Conservation (phyloP, 208 protist species). For the Acanthamoeba lenticulata region DNA sequence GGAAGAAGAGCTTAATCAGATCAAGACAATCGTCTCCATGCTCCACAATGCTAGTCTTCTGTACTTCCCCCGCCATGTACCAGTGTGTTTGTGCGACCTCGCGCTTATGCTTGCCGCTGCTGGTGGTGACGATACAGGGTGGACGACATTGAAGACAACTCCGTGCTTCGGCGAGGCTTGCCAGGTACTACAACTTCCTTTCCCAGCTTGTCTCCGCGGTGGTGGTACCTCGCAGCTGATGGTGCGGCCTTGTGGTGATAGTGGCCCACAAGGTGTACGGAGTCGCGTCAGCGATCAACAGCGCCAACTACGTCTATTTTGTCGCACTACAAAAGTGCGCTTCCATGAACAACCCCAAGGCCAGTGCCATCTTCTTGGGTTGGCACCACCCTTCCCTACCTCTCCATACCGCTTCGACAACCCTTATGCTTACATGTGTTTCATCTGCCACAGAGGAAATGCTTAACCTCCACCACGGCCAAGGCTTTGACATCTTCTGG, state of each 20-base stretch:
- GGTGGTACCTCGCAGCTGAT: no score
- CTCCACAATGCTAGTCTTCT: slow-evolving; percentile 88
- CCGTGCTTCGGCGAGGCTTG: slow-evolving; percentile 85
- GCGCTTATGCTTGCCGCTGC: background rate
- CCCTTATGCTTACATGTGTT: background rate
- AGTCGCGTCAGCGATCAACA: slow-evolving; percentile 87
- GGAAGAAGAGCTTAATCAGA: slow-evolving; percentile 70
- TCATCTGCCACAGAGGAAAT: slow-evolving; percentile 81
- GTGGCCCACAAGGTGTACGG: slow-evolving; percentile 88
- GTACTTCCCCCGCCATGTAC: slow-evolving; percentile 59
- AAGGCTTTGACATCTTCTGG: slow-evolving; percentile 90
- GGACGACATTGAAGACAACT: slow-evolving; percentile 91
- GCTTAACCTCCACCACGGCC: slow-evolving; percentile 85
- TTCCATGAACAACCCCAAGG: slow-evolving; percentile 65
- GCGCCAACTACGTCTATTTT: slow-evolving; percentile 91
- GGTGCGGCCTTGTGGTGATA: background rate
- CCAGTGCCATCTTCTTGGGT: slow-evolving; percentile 75
- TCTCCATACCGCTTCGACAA: background rate
- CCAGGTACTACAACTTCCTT: slow-evolving; percentile 71
- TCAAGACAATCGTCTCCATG: slow-evolving; percentile 83
- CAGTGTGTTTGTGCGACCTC: background rate
- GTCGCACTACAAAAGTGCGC: slow-evolving; percentile 80
- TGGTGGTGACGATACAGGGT: slow-evolving; percentile 75
- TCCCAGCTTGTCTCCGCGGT: background rate
- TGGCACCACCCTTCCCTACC: background rate